Conservation (phyloP, 345 rosid species). For the Citrus sp. region DNA sequence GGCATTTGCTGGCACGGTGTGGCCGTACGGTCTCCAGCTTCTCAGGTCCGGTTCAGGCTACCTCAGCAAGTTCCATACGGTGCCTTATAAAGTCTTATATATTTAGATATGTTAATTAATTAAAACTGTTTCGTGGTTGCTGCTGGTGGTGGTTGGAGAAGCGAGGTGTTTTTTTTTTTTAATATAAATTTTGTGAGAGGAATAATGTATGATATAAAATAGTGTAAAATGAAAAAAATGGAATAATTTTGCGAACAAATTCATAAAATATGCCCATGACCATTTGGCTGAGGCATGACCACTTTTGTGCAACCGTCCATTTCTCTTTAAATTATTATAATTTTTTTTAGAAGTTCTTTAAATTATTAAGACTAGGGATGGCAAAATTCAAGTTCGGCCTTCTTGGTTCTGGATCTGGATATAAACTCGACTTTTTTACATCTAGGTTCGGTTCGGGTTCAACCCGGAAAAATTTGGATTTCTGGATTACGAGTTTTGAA, state of each 20-base stretch:
- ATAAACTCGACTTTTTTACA: no score
- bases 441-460: accelerated
- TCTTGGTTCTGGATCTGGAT: accelerated
- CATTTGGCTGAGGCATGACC: no score
- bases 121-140: no score
- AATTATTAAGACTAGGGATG: no score
- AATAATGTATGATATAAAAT: constrained; percentile 17
- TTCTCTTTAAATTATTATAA: no score
- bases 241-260: not conserved
- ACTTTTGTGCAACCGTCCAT: not conserved
- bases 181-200: not conserved
- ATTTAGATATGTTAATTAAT: not conserved
- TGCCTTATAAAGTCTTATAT: constrained; percentile 4
- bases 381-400: no score
- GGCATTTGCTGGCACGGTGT: constrained; percentile 99
- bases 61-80: constrained; percentile 48
- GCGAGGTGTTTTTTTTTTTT: constrained; percentile 5
- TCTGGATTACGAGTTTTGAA: accelerated
- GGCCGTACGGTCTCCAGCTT: constrained; percentile 86
- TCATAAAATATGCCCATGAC: not conserved
- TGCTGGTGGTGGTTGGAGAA: not conserved
- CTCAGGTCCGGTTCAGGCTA: constrained; percentile 88
- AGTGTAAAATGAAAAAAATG: not conserved
- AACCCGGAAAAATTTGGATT: accelerated
- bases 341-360: no score